Evolutionary conservation across 2,329 filamentous ascomycete species (phyloP).

Genomic region (Ascochyta pisi): DNA sequence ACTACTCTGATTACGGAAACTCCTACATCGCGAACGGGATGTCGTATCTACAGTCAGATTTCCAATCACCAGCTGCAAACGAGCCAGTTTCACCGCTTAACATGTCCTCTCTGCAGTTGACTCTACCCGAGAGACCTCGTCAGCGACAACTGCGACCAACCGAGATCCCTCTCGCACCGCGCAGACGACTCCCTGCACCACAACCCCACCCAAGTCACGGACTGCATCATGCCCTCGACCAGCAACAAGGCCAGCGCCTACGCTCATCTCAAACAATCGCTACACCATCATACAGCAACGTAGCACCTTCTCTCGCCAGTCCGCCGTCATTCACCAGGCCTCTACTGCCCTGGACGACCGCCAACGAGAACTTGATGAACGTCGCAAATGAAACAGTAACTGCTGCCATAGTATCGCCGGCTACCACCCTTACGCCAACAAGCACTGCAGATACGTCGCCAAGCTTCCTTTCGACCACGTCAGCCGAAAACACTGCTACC

Average conservation of each 20-base stretch:
- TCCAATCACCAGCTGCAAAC: slow-evolving; percentile 11
- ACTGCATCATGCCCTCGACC: slow-evolving; percentile 38
- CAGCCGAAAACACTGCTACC: slow-evolving; percentile 17
- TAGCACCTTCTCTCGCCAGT: neutral
- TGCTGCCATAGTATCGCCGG: slow-evolving; percentile 12
- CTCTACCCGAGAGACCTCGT: slow-evolving; percentile 35
- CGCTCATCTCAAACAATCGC: slow-evolving; percentile 32
- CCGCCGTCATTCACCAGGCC: slow-evolving; percentile 29
- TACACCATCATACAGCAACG: slow-evolving; percentile 13
- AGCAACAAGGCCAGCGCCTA: slow-evolving; percentile 41
- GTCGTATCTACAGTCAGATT: slow-evolving; percentile 26
- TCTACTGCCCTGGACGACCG: slow-evolving; percentile 27
- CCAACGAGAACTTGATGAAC: slow-evolving; percentile 16
- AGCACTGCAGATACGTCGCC: slow-evolving; percentile 18
- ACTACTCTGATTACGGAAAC: slow-evolving; percentile 33
- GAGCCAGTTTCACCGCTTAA: slow-evolving; percentile 40
- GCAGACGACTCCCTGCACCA: slow-evolving; percentile 43
- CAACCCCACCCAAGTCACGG: slow-evolving; percentile 35
- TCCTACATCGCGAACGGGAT: slow-evolving; percentile 23
- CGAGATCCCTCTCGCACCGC: slow-evolving; percentile 25
- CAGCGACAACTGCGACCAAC: slow-evolving; percentile 20
- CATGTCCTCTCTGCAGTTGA: slow-evolving; percentile 39
- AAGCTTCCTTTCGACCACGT: slow-evolving; percentile 17
- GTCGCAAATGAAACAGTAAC: slow-evolving; percentile 19
- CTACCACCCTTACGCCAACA: slow-evolving; percentile 12